Conservation (phyloP, 2,329 filamentous ascomycete genomes). For the Arachnopeziza araneosa region DNA sequence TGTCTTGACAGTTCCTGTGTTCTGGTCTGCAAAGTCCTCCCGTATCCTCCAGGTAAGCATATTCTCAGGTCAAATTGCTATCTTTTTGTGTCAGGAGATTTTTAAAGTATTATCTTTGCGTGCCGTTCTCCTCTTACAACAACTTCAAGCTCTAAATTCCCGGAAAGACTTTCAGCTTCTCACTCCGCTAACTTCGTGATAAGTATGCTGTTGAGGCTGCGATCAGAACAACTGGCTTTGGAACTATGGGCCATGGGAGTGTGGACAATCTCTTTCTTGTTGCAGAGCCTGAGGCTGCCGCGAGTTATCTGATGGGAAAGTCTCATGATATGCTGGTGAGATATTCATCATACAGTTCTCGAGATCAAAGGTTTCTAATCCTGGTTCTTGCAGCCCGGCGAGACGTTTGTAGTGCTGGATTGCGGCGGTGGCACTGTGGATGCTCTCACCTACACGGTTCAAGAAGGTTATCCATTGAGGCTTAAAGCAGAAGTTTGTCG, state of each 20-base stretch:
- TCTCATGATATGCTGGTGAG: slow-evolving; percentile 12
- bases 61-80: background rate
- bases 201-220: slow-evolving; percentile 8
- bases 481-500: slow-evolving; percentile 18
- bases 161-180: too few species aligned
- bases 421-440: slow-evolving; percentile 29
- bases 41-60: slow-evolving; percentile 6
- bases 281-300: slow-evolving; percentile 29
- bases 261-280: slow-evolving; percentile 29
- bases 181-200: too few species aligned
- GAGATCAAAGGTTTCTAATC: background rate
- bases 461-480: slow-evolving; percentile 21
- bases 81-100: too few species aligned
- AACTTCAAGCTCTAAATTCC: too few species aligned
- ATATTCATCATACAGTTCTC: background rate
- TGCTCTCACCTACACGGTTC: slow-evolving; percentile 25
- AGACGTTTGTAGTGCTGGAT: slow-evolving; percentile 23
- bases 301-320: slow-evolving; percentile 23
- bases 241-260: slow-evolving; percentile 5
- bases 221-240: slow-evolving; percentile 7
- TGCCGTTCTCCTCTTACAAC: too few species aligned
- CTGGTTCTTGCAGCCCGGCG: background rate
- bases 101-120: too few species aligned
- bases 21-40: slow-evolving; percentile 9
- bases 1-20: slow-evolving; percentile 11